Percentiles rank a stretch among this genome's conserved stretches.
Conservation (phyloP, 352 stramenopile genomes). For the Phytophthora constricta region DNA sequence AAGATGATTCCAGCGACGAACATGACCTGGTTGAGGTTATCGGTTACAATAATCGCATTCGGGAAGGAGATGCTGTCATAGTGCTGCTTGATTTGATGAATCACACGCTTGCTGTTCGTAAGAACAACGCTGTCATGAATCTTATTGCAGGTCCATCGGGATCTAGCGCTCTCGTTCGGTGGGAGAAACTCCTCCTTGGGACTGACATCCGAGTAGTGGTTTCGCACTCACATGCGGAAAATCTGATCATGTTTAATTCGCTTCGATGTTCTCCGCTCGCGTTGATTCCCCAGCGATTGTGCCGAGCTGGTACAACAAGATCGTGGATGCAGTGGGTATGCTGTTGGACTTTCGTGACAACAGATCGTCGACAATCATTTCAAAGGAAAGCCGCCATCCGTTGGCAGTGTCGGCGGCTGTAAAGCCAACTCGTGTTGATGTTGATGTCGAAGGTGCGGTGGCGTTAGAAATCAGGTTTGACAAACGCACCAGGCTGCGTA, state of each 20-base stretch:
- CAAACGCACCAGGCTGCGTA: slow-evolving; percentile 51
- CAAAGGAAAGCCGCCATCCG: slow-evolving; percentile 66
- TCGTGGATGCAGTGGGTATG: slow-evolving; percentile 60
- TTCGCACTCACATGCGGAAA: slow-evolving; percentile 32
- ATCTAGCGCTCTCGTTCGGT: slow-evolving; percentile 32
- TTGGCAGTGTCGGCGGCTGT: slow-evolving; percentile 1
- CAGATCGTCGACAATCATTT: slow-evolving; percentile 37
- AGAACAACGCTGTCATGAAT: slow-evolving; percentile 43
- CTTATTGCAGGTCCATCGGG: slow-evolving; percentile 22
- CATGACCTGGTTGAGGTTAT: slow-evolving; percentile 21
- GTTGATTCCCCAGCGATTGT: slow-evolving; percentile 35
- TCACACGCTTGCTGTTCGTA: slow-evolving; percentile 40
- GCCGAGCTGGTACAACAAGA: slow-evolving; percentile 68
- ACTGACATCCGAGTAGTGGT: slow-evolving; percentile 31
- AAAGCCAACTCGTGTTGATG: slow-evolving; percentile 17
- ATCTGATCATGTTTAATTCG: slow-evolving; percentile 35
- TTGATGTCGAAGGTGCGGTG: slow-evolving; percentile 56
- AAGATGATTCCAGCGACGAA: slow-evolving; percentile 3
- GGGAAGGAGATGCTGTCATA: slow-evolving; percentile 46
- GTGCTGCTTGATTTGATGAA: slow-evolving; percentile 50
- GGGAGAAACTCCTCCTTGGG: slow-evolving; percentile 18
- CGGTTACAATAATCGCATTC: slow-evolving; percentile 30
- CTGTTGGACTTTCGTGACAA: slow-evolving; percentile 65
- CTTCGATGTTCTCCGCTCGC: slow-evolving; percentile 57
- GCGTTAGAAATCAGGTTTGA: slow-evolving; percentile 81